These are phyloP conservation scores for Jacaranda mimosifolia DNA, from an alignment of 257 asterid species.

Conservation along the genomic window DNA sequence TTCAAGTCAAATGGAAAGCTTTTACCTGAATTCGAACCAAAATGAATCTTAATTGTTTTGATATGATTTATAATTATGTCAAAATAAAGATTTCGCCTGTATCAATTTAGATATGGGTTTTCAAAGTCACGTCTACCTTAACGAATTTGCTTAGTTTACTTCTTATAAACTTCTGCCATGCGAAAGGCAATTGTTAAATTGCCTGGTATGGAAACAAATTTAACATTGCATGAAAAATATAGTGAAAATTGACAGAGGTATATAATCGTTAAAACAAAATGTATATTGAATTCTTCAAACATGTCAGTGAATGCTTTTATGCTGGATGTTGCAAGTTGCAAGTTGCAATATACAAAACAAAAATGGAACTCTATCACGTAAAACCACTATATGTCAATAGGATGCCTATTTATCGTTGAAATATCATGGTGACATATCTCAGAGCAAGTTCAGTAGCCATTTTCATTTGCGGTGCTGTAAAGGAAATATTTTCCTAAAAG, in stretches of 20 bases:
- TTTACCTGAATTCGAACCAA: background rate
- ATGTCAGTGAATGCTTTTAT: conserved; percentile 3
- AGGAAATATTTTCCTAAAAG: too few relatives aligned
- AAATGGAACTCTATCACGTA: background rate
- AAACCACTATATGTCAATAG: background rate
- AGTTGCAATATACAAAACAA: conserved; percentile 9
- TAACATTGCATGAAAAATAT: conserved; percentile 1
- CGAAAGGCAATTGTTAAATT: background rate
- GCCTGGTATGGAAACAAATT: conserved; percentile 1
- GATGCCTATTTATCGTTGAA: background rate
- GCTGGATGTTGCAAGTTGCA: background rate
- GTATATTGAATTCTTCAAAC: conserved; percentile 1
- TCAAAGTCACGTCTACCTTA: conserved; percentile 15
- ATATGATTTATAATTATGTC: conserved; percentile 7
- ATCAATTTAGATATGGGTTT: conserved; percentile 27
- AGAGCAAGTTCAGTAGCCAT: background rate
- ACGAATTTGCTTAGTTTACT: conserved; percentile 3
- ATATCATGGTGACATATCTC: background rate
- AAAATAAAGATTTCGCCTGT: background rate
- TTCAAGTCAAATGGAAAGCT: background rate
- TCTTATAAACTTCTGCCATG: background rate
- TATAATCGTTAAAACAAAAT: conserved; percentile 5
- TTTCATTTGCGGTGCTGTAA: background rate
- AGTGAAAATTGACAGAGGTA: background rate
- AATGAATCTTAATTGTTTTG: conserved; percentile 4